phyloP scores from a whole-genome alignment of 345 rosid genomes.

The Zanthoxylum bungeanum region DNA sequence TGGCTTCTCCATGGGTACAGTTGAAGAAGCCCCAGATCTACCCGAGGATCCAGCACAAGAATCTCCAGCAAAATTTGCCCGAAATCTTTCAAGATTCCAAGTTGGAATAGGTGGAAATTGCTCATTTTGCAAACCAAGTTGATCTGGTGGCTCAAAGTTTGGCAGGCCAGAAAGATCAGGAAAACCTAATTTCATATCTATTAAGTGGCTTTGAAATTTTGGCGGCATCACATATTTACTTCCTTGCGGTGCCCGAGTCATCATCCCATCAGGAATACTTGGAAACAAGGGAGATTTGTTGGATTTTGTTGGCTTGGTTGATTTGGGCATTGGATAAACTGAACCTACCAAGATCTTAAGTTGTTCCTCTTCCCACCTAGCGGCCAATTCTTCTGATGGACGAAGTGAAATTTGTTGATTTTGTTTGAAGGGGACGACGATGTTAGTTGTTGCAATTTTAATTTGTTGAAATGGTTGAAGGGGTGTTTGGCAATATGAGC shows the following conservation, averaged over 20 bases:
- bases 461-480: too few species aligned
- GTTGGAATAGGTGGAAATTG: conserved; percentile 53
- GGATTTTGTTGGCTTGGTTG: conserved; percentile 46
- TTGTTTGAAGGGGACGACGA: too few species aligned
- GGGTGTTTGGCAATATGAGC: too few species aligned
- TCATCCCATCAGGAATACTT: conserved; percentile 86
- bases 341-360: conserved; percentile 71
- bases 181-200: conserved; percentile 93
- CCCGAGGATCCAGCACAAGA: conserved; percentile 66
- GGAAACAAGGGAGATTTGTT: conserved; percentile 61
- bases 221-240: conserved; percentile 58
- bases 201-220: conserved; percentile 72
- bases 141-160: conserved; percentile 58
- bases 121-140: conserved; percentile 57
- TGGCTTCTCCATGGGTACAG: conserved; percentile 53
- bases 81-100: conserved; percentile 45
- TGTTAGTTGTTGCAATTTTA: too few species aligned
- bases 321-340: conserved; percentile 42
- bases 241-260: conserved; percentile 83
- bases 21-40: conserved; percentile 48
- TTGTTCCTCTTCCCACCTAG: conserved; percentile 97
- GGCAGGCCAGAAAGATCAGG: conserved; percentile 54
- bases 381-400: conserved; percentile 75
- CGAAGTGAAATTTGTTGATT: too few species aligned
- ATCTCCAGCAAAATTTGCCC: conserved; percentile 44